A percentile compares a stretch with the other conserved stretches of the same genome.
These are phyloP conservation scores for Ceriops tagal DNA, from an alignment of 345 rosid genomes.

Conservation along the genomic window DNA sequence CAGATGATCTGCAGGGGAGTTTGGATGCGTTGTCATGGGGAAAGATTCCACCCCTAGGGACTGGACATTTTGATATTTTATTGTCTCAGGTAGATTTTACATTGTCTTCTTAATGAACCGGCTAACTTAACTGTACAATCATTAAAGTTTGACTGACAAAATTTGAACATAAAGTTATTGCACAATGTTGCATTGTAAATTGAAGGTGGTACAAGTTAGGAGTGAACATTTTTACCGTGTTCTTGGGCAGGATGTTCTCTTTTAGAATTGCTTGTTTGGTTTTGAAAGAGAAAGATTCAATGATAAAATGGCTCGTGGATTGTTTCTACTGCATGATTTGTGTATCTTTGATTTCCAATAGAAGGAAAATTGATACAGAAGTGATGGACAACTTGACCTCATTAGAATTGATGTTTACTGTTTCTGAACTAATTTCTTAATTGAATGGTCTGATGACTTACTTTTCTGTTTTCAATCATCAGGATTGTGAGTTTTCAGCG, in stretches of 20 bases:
- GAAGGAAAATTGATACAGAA: not conserved
- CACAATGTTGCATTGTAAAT: not conserved
- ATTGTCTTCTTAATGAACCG: conserved; percentile 12
- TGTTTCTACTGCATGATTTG: not conserved
- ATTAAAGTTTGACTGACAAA: too few species aligned
- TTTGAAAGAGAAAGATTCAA: not conserved
- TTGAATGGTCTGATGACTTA: conserved; percentile 8
- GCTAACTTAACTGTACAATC: not conserved
- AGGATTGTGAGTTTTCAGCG: conserved; percentile 47
- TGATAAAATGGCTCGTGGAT: not conserved
- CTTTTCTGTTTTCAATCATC: conserved; percentile 7
- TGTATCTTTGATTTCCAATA: not conserved
- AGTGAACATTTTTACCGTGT: not conserved
- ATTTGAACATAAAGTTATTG: not conserved
- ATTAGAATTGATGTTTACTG: not conserved
- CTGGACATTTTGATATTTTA: conserved; percentile 70
- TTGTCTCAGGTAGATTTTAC: conserved; percentile 51
- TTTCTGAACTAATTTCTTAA: conserved; percentile 2
- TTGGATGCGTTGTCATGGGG: conserved; percentile 92
- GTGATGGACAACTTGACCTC: not conserved
- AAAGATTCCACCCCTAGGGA: conserved; percentile 61
- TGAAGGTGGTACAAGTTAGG: conserved; percentile 1
- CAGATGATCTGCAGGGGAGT: conserved; percentile 71
- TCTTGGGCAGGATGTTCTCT: not conserved
- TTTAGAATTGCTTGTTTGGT: not conserved